A percentile compares a stretch with the other conserved stretches of the same genome.
These are phyloP conservation scores for Vitis riparia DNA, from an alignment of 164 flowering plant species.

Conservation along the genomic window DNA sequence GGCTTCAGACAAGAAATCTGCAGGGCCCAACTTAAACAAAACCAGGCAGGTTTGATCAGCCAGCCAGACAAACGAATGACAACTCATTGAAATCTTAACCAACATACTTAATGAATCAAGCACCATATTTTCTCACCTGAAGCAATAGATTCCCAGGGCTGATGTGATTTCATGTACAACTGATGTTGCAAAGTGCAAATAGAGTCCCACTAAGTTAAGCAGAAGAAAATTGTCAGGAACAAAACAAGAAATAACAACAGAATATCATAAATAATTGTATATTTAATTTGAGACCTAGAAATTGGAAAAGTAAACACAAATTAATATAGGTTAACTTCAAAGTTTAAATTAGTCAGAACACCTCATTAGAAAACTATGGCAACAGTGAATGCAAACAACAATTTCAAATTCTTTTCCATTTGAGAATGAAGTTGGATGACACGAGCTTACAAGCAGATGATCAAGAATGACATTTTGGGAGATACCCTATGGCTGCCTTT, in stretches of 20 bases:
- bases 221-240: conserved; percentile 16
- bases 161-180: conserved; percentile 88
- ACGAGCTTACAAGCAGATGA: no score
- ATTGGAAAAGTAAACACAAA: no score
- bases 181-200: conserved; percentile 87
- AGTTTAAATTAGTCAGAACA: no score
- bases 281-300: no score
- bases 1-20: not conserved
- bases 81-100: not conserved
- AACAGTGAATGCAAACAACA: no score
- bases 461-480: no score
- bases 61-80: not conserved
- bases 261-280: no score
- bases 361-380: no score
- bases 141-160: conserved; percentile 89
- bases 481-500: no score
- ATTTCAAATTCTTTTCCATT: no score
- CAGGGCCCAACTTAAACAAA: not conserved
- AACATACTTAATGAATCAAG: not conserved
- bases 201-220: conserved; percentile 52
- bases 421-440: no score
- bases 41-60: not conserved
- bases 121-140: conserved; percentile 61
- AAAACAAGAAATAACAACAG: not conserved
- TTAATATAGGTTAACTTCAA: no score